Conservation (phyloP, 176 grass and related monocot species). For the Hordeum marinum region DNA sequence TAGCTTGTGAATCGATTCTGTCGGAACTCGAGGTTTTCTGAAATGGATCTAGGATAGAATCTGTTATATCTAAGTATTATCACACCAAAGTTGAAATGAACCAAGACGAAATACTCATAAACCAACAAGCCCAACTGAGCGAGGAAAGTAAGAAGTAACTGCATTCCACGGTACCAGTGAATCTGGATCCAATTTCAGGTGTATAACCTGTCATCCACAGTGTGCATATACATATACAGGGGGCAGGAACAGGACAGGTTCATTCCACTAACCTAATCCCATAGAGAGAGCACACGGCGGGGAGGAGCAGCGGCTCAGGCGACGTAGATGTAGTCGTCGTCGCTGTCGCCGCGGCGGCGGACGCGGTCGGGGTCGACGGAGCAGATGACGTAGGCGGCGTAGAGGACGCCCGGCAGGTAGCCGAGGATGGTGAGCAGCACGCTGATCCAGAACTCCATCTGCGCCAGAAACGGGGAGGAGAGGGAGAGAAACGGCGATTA, state of each 20-base stretch:
- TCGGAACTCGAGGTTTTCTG: neutral
- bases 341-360: conserved; percentile 4
- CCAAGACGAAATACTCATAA: neutral
- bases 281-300: neutral
- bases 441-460: conserved; percentile 85
- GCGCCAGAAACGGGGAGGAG: neutral
- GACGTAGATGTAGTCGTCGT: conserved; percentile 42
- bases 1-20: neutral
- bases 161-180: neutral
- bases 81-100: neutral
- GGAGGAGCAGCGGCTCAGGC: conserved; percentile 27
- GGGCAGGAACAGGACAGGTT: neutral
- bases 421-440: conserved; percentile 75
- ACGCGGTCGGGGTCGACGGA: conserved; percentile 44
- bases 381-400: conserved; percentile 69
- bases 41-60: neutral
- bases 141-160: neutral
- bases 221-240: conserved; percentile 16
- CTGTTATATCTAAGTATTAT: neutral
- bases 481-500: neutral
- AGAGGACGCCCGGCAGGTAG: conserved; percentile 69
- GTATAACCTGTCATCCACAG: neutral
- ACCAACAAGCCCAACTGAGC: neutral
- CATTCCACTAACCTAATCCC: conserved; percentile 1
- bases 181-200: neutral